phyloP scores from a whole-genome alignment of 352 stramenopile species.

The Phytophthora sp. region DNA sequence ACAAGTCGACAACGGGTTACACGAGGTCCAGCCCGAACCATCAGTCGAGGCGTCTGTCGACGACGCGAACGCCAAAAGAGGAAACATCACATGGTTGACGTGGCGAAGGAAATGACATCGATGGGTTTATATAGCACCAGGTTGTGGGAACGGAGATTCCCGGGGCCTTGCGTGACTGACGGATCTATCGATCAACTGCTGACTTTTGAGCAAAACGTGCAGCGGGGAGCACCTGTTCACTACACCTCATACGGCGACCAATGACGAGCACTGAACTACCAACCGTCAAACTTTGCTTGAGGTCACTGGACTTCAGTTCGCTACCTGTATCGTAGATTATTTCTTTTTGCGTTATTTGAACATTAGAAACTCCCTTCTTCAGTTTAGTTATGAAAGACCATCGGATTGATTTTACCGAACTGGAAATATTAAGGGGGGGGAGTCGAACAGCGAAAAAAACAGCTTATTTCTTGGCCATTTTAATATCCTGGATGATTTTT shows the following conservation, averaged over 20 bases:
- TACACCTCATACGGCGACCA: conserved; percentile 8
- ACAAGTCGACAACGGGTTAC: neutral
- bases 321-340: neutral
- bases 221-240: conserved; percentile 28
- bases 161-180: neutral
- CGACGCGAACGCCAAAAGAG: conserved; percentile 2
- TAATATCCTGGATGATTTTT: too few relatives aligned
- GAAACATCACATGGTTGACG: conserved; percentile 19
- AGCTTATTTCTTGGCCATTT: too few relatives aligned
- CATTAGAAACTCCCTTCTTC: too few relatives aligned
- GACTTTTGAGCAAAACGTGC: neutral
- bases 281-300: conserved; percentile 25
- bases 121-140: conserved; percentile 34
- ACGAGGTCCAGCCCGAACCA: neutral
- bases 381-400: too few relatives aligned
- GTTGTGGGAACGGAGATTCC: conserved; percentile 43
- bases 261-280: conserved; percentile 18
- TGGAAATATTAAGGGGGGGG: too few relatives aligned
- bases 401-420: too few relatives aligned
- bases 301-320: too few relatives aligned
- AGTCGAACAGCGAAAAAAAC: too few relatives aligned
- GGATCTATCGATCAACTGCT: conserved; percentile 2
- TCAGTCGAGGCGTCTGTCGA: neutral
- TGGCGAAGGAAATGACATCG: conserved; percentile 22
- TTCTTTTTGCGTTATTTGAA: neutral